Evolutionary conservation across 1,284 basidiomycete genomes (phyloP).

Genomic region (Anthracocystis setariae): DNA sequence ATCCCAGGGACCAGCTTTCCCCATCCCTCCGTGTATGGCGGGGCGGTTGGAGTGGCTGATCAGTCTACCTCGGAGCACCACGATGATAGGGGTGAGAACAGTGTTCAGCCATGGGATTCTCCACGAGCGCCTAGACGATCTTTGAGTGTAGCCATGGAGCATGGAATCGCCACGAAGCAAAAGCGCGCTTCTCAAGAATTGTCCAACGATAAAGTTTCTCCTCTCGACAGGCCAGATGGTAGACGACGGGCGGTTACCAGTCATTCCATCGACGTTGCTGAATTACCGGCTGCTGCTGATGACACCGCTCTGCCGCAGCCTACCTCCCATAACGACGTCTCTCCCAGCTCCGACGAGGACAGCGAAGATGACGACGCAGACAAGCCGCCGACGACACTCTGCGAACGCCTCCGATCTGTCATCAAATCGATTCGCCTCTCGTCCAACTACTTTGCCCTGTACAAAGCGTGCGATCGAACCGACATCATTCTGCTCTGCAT

Average conservation of each 20-base stretch:
- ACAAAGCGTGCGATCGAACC: slow-evolving; percentile 27
- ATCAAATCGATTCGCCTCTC: slow-evolving; percentile 24
- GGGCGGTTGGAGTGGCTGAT: background rate
- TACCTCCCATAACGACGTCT: background rate
- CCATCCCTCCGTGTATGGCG: slow-evolving; percentile 19
- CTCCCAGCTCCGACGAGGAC: slow-evolving; percentile 8
- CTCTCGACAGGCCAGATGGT: background rate
- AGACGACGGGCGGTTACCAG: background rate
- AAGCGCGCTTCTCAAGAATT: background rate
- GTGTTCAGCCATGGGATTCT: slow-evolving; percentile 37
- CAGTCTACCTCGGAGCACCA: slow-evolving; percentile 1
- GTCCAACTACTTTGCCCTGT: slow-evolving; percentile 53
- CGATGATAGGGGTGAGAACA: slow-evolving; percentile 22
- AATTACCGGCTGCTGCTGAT: background rate
- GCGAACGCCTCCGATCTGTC: slow-evolving; percentile 12
- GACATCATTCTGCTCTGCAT: slow-evolving; percentile 45
- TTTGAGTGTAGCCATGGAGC: slow-evolving; percentile 9
- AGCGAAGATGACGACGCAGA: slow-evolving; percentile 1
- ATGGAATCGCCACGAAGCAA: background rate
- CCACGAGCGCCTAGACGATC: slow-evolving; percentile 15
- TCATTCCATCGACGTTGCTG: slow-evolving; percentile 14
- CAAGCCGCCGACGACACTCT: slow-evolving; percentile 4
- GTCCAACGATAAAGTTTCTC: background rate
- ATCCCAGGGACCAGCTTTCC: slow-evolving; percentile 40
- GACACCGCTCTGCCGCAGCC: slow-evolving; percentile 2